Evolutionary conservation across 768 basidiomycete genomes (phyloP), one percentile per base, ranked within the genome.

Genomic region (Termitomyces bulborhizus): DNA sequence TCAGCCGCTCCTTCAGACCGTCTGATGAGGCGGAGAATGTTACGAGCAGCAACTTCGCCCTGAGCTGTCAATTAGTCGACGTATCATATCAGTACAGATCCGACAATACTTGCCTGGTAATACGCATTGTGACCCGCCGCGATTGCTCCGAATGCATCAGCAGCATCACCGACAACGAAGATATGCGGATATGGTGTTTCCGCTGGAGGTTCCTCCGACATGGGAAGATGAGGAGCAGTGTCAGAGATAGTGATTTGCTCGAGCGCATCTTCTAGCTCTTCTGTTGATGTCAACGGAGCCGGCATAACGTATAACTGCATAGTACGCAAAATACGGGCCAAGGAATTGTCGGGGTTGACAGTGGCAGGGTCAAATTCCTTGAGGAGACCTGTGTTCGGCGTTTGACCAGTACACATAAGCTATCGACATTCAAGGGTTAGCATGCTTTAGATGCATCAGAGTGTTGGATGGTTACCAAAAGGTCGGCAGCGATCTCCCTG

Each of bases 361-460:
- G 75, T 71, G 12, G 60, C 54, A 3, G 71, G 64, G 61, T 80
- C 76, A 69, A 80, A 71, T 1, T 61, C 62, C 21, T 60, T 63
- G 1, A 86, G 66, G 37, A 85, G 60, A 1, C 60, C 63, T 0
- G 83, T 82, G 62, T 85, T 84, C 16, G 83, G 83, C 6, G 61
- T 67, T 65, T 85, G 84, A 7, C 84, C 84, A 0, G 82, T 84
- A 59, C 84, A 84, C 1, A 83, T 68, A 9, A 85, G 75, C 82
- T 83, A 6, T n/a, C 4, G 45, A 26, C 1, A 26, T 4, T 40
- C 6, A 24, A 32, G 42, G 3, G 36, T 41, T 6, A 18, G n/a
- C n/a, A 8, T 2, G 26, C 21, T 7, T 15, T 4, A 48, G 43
- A 16, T 24, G 11, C 1, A 6, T 26, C 37, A 21, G 7, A 21